phyloP scores from a whole-genome alignment of 805 yeast species.

The Wickerhamomyces ciferrii region DNA sequence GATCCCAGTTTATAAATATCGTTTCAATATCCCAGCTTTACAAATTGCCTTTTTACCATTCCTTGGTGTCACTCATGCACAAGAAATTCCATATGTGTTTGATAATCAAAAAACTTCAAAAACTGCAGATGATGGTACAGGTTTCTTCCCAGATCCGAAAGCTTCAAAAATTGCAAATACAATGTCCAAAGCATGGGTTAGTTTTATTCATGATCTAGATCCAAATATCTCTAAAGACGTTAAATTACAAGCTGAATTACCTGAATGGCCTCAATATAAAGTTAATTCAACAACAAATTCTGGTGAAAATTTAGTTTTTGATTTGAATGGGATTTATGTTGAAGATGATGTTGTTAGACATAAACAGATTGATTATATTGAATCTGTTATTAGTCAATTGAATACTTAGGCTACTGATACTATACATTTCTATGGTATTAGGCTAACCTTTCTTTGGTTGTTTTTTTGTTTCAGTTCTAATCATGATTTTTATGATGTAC shows the following conservation, averaged over 20 bases:
- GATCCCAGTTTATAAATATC: conserved; percentile 6
- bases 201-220: not conserved
- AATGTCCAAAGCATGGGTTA: not conserved
- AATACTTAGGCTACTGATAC: too few relatives aligned
- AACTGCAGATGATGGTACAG: not conserved
- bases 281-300: not conserved
- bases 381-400: not conserved
- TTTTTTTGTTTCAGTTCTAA: too few relatives aligned
- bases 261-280: not conserved
- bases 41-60: not conserved
- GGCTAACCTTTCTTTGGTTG: too few relatives aligned
- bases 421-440: too few relatives aligned
- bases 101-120: conserved; percentile 1
- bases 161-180: not conserved
- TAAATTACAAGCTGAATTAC: not conserved
- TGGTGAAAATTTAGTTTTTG: not conserved
- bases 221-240: not conserved
- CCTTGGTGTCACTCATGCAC: conserved; percentile 3
- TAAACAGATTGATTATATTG: not conserved
- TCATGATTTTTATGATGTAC: too few relatives aligned
- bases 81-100: conserved; percentile 6
- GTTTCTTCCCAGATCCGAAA: not conserved
- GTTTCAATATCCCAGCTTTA: conserved; percentile 5
- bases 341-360: not conserved
- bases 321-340: not conserved